Evolutionary conservation across 2,329 filamentous ascomycete genomes (phyloP), one percentile per base, ranked within the genome.

Genomic region (Metarhizium album): DNA sequence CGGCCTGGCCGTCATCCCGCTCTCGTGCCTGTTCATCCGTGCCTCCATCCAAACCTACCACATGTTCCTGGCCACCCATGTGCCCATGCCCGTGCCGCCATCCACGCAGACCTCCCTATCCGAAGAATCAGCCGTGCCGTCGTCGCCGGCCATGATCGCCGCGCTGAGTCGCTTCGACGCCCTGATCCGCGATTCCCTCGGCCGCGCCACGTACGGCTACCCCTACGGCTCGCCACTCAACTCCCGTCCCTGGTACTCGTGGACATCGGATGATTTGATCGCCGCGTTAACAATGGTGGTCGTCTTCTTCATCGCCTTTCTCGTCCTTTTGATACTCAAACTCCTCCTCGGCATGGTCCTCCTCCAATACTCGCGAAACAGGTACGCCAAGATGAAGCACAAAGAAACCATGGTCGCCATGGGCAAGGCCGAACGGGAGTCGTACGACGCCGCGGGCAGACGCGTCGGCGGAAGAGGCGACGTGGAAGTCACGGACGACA

Each of bases 11-110:
- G 84, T 97, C 29, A 86, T 98, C 45, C 93, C 93, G 0, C 75
- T 98, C 0, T 91, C 90, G 1, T 97, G 90, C 59, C 82, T 98
- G 46, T 96, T 98, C 68, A 93, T 98, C 65, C 83, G 94, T 42
- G 89, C 94, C 45, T 90, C 88, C 1, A 79, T 97, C 42, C 93
- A 98, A 65, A 96, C 91, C 6, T 98, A 97, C 67, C 87, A 96
- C 69, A 97, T 97, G 91, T 95, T 97, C 62, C 78, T 97, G 14
- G 87, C 90, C 3, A 90, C 88, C 0, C 84, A 95, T 60, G 76
- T 96, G 33, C 86, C 89, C 0, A 79, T 86, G 8, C 87, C 88
- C 0, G 74, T 88, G 0, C 73, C 79, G 24, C 73, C 83, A 24
- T 82, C 83, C 3, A 73, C 80, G 27, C 78, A 84, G 46, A 83